Base-by-base conservation (phyloP, 2,329 filamentous ascomycete genomes). In the Daldinia eschscholtzii region DNA sequence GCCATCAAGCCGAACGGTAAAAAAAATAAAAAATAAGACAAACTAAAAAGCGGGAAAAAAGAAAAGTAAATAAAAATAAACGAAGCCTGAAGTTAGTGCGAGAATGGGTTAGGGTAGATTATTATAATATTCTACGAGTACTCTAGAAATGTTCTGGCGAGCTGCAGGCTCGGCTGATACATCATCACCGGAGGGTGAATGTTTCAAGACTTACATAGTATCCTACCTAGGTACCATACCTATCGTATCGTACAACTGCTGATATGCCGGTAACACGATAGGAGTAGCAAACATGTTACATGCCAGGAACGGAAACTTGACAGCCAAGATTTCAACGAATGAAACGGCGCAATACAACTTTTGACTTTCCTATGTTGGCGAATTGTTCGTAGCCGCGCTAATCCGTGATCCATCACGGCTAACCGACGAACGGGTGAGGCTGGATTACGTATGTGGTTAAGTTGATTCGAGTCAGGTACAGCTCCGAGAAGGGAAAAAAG, bases 271-370 rank as follows among this genome's bases (percentile, higher is more conserved):
- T 65, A 70, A 67, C 67, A 70, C 70, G 42, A 66, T 59, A 23
- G 15, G 30, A 57, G 58, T 60, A 72, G 65, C 70, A 72, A 72
- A 72, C 68, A 70, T 59, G 65, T 70, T 68, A 65, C 70, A 71
- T 67, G 63, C 68, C 70, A 59, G 64, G 65, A 65, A 65, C 58
- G 64, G 68, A 66, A 65, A 65, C 55, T 53, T 59, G 56, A 57
- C 61, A 64, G 50, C 55, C 33, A 61, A 41, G 44, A 30, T 63
- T 56, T 62, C 58, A 59, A 59, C 70, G 68, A 72, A 72, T 72
- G 37, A 67, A 35, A 65, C 62, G 56, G 23, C 61, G 30, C 39
- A 33, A 48, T 63, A 33, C 33, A 57, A 18, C 42, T 55, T 26
- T 60, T 7, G 65, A 68, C 63, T 72, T 72, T 64, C 70, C 70